Conservation (phyloP, 345 rosid genomes). For the Draba incana region DNA sequence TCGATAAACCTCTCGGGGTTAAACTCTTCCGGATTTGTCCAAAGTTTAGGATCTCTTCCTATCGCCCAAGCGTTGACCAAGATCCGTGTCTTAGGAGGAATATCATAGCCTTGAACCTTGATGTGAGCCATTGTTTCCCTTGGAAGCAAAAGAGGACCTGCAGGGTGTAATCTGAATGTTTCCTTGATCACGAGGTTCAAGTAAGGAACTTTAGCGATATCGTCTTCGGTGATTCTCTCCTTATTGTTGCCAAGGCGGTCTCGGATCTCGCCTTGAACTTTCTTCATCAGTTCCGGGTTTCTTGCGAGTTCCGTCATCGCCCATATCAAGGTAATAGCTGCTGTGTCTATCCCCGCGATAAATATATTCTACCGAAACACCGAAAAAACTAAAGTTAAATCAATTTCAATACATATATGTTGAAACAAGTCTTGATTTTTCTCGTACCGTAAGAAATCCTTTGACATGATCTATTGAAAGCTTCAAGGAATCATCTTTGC, state of each 20-base stretch:
- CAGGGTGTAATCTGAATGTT: slow-evolving; percentile 61
- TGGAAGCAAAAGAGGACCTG: slow-evolving; percentile 48
- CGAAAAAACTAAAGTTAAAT: not conserved
- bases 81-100: slow-evolving; percentile 45
- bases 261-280: slow-evolving; percentile 46
- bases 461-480: slow-evolving; percentile 51
- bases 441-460: slow-evolving; percentile 49
- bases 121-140: slow-evolving; percentile 49
- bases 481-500: slow-evolving; percentile 25
- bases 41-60: slow-evolving; percentile 47
- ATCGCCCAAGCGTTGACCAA: slow-evolving; percentile 53
- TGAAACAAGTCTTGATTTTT: not conserved
- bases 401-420: not conserved
- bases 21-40: slow-evolving; percentile 54
- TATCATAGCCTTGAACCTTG: slow-evolving; percentile 50
- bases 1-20: slow-evolving; percentile 51
- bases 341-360: slow-evolving; percentile 51
- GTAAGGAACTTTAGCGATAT: slow-evolving; percentile 45
- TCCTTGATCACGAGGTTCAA: slow-evolving; percentile 53
- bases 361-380: slow-evolving; percentile 42
- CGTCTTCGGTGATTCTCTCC: slow-evolving; percentile 38
- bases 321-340: slow-evolving; percentile 49
- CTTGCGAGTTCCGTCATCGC: slow-evolving; percentile 49
- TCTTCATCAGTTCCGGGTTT: slow-evolving; percentile 44
- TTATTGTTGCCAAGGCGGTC: slow-evolving; percentile 31